Conservation (phyloP, 208 protist species). For the Wallacemonas rigidus region DNA sequence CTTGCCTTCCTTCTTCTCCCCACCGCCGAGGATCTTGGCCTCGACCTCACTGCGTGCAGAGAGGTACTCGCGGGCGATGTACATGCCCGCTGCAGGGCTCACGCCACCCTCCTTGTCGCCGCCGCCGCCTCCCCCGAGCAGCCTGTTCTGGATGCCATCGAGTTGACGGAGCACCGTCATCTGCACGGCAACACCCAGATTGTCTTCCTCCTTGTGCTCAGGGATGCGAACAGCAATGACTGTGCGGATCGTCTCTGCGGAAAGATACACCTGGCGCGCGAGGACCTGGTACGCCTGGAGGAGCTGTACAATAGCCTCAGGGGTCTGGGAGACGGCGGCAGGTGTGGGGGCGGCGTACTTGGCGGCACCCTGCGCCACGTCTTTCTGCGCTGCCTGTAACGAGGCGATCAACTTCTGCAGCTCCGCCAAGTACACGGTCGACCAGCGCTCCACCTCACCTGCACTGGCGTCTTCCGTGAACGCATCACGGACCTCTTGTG, state of each 20-base stretch:
- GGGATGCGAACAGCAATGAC: slow-evolving; percentile 78
- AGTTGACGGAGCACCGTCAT: slow-evolving; percentile 62
- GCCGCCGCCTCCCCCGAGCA: slow-evolving; percentile 25
- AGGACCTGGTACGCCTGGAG: slow-evolving; percentile 57
- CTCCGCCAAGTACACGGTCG: slow-evolving; percentile 28
- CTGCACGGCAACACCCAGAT: slow-evolving; percentile 86
- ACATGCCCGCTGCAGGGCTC: slow-evolving; percentile 36
- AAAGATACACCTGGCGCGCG: slow-evolving; percentile 38
- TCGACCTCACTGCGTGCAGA: slow-evolving; percentile 54
- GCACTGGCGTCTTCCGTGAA: slow-evolving; percentile 56
- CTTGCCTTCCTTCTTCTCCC: slow-evolving; percentile 16
- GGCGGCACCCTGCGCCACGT: slow-evolving; percentile 23
- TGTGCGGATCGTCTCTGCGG: slow-evolving; percentile 60
- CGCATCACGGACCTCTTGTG: slow-evolving; percentile 61
- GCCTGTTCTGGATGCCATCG: slow-evolving; percentile 52
- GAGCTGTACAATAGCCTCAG: slow-evolving; percentile 30
- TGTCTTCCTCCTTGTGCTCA: slow-evolving; percentile 86
- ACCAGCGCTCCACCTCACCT: slow-evolving; percentile 56
- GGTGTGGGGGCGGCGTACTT: slow-evolving; percentile 21
- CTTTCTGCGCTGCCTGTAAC: slow-evolving; percentile 22
- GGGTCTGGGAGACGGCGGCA: slow-evolving; percentile 22
- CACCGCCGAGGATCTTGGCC: slow-evolving; percentile 66
- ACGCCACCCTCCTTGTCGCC: slow-evolving; percentile 44
- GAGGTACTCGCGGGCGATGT: slow-evolving; percentile 57
- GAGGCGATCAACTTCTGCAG: slow-evolving; percentile 30